These are phyloP conservation scores for Venturia nashicola DNA, from an alignment of 2,329 filamentous ascomycete species.

Conservation along the genomic window DNA sequence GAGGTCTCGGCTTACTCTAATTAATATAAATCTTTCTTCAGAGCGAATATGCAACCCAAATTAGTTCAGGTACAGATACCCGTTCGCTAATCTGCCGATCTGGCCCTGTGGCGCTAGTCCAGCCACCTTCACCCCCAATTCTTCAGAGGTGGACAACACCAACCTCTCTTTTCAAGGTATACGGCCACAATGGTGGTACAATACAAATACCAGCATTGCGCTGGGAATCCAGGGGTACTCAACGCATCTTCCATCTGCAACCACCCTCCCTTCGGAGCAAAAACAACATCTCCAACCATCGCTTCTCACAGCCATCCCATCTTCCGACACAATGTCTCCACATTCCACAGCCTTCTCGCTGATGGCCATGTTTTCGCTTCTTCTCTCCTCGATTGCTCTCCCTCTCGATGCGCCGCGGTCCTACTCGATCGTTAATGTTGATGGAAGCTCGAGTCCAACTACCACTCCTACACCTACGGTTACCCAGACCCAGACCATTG, in stretches of 20 bases:
- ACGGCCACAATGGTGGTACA: background rate
- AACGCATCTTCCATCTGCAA: background rate
- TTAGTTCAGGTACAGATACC: background rate
- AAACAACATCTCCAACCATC: background rate
- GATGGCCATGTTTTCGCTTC: slow-evolving; percentile 12
- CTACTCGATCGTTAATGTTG: slow-evolving; percentile 7
- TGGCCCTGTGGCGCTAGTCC: background rate
- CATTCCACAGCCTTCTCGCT: background rate
- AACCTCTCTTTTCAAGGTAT: background rate
- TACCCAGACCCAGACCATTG: background rate
- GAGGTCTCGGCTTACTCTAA: background rate
- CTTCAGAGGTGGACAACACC: background rate
- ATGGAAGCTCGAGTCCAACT: slow-evolving; percentile 3
- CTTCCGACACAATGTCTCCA: background rate
- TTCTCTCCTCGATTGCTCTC: slow-evolving; percentile 9
- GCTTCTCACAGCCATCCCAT: background rate
- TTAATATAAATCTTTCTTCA: background rate
- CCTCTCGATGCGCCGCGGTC: background rate
- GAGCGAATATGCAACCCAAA: background rate
- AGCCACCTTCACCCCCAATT: background rate
- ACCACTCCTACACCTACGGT: background rate
- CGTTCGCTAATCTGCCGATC: background rate
- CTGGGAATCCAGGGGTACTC: background rate
- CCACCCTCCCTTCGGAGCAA: background rate
- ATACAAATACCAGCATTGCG: slow-evolving; percentile 2